Percentiles rank a stretch among this genome's conserved stretches.
These are phyloP conservation scores for Juncus inflexus DNA, from an alignment of 176 grass and related monocot genomes.

Conservation along the genomic window DNA sequence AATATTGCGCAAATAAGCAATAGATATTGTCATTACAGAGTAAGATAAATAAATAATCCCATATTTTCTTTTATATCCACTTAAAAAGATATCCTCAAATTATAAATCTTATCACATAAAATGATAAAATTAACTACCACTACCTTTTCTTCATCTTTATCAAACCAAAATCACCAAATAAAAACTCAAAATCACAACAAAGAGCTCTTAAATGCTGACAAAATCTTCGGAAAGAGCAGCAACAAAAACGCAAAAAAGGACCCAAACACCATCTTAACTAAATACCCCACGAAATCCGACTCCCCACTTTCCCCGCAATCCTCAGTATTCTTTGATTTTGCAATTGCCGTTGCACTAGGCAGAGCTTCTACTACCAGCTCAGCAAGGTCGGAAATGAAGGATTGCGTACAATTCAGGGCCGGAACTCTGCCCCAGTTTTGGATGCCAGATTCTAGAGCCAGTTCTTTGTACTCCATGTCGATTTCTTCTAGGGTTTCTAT, in stretches of 20 bases:
- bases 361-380: constrained; percentile 74
- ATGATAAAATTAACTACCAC: background rate
- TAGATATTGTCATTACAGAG: too few species aligned
- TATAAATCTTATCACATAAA: background rate
- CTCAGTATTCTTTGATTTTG: constrained; percentile 15
- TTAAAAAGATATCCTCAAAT: too few species aligned
- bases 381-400: constrained; percentile 81
- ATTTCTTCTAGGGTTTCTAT: constrained; percentile 98
- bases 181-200: constrained; percentile 28
- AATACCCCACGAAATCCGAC: constrained; percentile 44
- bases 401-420: constrained; percentile 61
- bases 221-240: constrained; percentile 59
- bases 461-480: constrained; percentile 97
- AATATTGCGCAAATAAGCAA: too few species aligned
- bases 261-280: constrained; percentile 67
- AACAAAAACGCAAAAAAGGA: constrained; percentile 69
- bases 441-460: constrained; percentile 84
- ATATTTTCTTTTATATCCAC: too few species aligned
- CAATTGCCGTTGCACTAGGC: constrained; percentile 45
- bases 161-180: background rate
- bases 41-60: too few species aligned
- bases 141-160: constrained; percentile 9
- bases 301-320: constrained; percentile 14
- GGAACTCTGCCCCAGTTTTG: constrained; percentile 95
- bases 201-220: constrained; percentile 56